Conservation (phyloP, 2,329 filamentous ascomycete species). For the Fulvia fulva region DNA sequence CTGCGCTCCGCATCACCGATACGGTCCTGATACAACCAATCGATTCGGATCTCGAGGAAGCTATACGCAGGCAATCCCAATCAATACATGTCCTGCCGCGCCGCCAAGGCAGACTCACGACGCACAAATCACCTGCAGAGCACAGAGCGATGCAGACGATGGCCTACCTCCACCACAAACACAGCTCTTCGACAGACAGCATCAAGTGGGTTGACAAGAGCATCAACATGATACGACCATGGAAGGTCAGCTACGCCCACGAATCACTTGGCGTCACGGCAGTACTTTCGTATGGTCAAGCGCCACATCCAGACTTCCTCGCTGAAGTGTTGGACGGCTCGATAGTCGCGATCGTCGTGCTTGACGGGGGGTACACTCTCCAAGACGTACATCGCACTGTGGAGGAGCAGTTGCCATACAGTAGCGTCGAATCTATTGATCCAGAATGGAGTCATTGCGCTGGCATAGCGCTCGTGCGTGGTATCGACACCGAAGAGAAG, state of each 20-base stretch:
- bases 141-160: slow-evolving; percentile 71
- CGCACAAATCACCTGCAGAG: slow-evolving; percentile 59
- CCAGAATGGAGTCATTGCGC: slow-evolving; percentile 57
- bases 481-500: slow-evolving; percentile 55
- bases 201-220: slow-evolving; percentile 52
- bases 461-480: slow-evolving; percentile 66
- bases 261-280: slow-evolving; percentile 55
- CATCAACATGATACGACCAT: slow-evolving; percentile 56
- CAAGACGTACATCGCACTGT: slow-evolving; percentile 38
- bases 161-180: slow-evolving; percentile 65
- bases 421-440: slow-evolving; percentile 53
- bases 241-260: slow-evolving; percentile 58
- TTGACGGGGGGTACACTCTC: slow-evolving; percentile 41
- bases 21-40: slow-evolving; percentile 67
- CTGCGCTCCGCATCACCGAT: slow-evolving; percentile 53
- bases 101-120: slow-evolving; percentile 37
- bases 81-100: neutral
- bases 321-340: slow-evolving; percentile 65
- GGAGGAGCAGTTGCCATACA: slow-evolving; percentile 59
- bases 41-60: slow-evolving; percentile 47
- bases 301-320: slow-evolving; percentile 56
- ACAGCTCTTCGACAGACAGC: neutral
- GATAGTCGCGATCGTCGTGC: slow-evolving; percentile 62
- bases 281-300: slow-evolving; percentile 64
- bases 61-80: slow-evolving; percentile 11